Evolutionary conservation across 768 basidiomycete genomes (phyloP).

Genomic region (Hypsizygus marmoreus): DNA sequence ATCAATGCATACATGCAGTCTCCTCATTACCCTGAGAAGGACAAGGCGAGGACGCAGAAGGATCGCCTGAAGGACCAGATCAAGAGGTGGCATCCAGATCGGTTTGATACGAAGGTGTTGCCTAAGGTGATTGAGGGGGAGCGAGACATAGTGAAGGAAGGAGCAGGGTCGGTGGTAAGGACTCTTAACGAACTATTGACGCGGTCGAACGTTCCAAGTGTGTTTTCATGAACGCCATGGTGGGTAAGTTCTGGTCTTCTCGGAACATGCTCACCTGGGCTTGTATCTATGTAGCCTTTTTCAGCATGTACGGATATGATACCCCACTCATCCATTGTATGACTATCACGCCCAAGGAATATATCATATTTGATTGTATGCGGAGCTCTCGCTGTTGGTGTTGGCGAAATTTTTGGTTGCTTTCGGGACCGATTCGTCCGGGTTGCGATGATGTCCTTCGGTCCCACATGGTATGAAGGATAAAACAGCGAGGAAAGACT

Average conservation of each 20-base stretch:
- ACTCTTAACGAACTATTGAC: constrained; percentile 71
- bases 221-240: constrained; percentile 29
- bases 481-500: no score
- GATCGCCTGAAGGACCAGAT: constrained; percentile 79
- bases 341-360: constrained; percentile 23
- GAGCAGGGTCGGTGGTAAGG: constrained; percentile 72
- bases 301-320: constrained; percentile 29
- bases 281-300: constrained; percentile 23
- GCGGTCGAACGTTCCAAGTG: constrained; percentile 43
- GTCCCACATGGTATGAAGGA: no score
- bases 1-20: constrained; percentile 67
- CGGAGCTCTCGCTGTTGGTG: no score
- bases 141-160: constrained; percentile 66
- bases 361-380: constrained; percentile 18
- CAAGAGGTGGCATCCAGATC: constrained; percentile 80
- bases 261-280: constrained; percentile 14
- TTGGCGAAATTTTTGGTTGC: no score
- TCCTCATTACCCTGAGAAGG: constrained; percentile 51
- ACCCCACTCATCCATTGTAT: constrained; percentile 30
- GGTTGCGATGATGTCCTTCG: no score
- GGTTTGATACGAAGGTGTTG: constrained; percentile 72
- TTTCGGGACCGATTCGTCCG: no score
- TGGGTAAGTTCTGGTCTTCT: constrained; percentile 7
- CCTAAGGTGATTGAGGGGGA: constrained; percentile 65
- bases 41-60: constrained; percentile 55